Percentiles rank a stretch among this genome's conserved stretches.
phyloP scores from a whole-genome alignment of 352 stramenopile species.

The Phytophthora uliginosa region DNA sequence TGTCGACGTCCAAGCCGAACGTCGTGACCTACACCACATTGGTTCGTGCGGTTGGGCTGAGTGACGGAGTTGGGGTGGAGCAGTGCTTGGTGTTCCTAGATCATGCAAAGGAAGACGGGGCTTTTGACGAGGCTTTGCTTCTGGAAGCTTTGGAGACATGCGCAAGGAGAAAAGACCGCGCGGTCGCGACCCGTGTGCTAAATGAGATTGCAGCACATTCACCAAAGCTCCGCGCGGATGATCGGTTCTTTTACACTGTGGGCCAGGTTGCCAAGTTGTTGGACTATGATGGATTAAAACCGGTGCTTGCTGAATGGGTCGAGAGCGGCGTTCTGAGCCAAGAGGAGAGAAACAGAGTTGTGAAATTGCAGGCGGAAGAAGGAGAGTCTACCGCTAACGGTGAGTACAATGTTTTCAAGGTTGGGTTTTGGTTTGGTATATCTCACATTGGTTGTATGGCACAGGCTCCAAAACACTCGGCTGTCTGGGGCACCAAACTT shows the following conservation, averaged over 20 bases:
- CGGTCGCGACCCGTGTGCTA: constrained; percentile 44
- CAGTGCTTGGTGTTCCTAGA: constrained; percentile 60
- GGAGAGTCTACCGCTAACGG: constrained; percentile 22
- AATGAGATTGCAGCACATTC: constrained; percentile 42
- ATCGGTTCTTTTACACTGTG: constrained; percentile 54
- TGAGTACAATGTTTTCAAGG: background rate
- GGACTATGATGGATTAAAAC: constrained; percentile 35
- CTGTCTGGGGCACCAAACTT: constrained; percentile 73
- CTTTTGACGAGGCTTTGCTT: constrained; percentile 74
- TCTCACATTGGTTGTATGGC: background rate
- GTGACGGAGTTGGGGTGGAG: constrained; percentile 37
- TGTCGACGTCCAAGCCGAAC: constrained; percentile 67
- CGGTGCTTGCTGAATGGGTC: constrained; percentile 56
- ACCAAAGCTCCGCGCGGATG: constrained; percentile 51
- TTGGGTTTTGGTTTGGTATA: background rate
- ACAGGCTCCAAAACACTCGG: constrained; percentile 55
- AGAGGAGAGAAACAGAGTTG: constrained; percentile 42
- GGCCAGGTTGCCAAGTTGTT: constrained; percentile 47
- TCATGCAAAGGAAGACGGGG: constrained; percentile 57
- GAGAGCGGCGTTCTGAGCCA: constrained; percentile 38
- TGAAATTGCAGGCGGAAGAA: constrained; percentile 25
- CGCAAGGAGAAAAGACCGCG: constrained; percentile 48
- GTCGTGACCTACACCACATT: constrained; percentile 85
- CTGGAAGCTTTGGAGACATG: constrained; percentile 70
- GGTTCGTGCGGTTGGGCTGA: constrained; percentile 58